Conservation (phyloP, 179 eudicot genomes). For the Silene coronaria region DNA sequence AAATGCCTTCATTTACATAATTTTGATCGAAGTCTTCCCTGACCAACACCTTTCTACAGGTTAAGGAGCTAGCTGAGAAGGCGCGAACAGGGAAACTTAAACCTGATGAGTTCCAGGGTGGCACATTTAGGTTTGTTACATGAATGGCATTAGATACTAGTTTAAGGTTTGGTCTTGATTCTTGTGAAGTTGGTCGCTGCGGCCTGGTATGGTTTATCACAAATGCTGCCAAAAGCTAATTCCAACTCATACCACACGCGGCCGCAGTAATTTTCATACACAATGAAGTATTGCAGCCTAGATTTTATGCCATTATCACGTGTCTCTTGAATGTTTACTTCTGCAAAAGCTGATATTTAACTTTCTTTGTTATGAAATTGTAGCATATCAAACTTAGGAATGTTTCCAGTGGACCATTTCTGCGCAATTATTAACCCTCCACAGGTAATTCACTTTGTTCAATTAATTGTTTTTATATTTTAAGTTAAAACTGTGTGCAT, state of each 20-base stretch:
- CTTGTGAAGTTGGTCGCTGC: background rate
- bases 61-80: conserved; percentile 87
- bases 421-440: conserved; percentile 97
- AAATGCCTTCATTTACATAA: background rate
- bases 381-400: conserved; percentile 96
- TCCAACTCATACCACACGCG: background rate
- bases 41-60: conserved; percentile 32
- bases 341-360: conserved; percentile 6
- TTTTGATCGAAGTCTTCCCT: background rate
- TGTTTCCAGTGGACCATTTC: conserved; percentile 92
- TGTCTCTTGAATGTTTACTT: background rate
- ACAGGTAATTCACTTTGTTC: conserved; percentile 45
- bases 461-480: background rate
- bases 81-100: conserved; percentile 84
- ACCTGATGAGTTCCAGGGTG: conserved; percentile 96
- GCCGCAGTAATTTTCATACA: background rate
- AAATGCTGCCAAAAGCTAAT: background rate
- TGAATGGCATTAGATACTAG: background rate
- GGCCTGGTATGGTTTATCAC: background rate
- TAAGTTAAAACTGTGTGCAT: background rate
- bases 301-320: background rate
- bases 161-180: background rate
- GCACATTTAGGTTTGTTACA: conserved; percentile 75
- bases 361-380: background rate
- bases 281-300: background rate